Evolutionary conservation across 768 basidiomycete species (phyloP).

Genomic region (Auricularia sp.): DNA sequence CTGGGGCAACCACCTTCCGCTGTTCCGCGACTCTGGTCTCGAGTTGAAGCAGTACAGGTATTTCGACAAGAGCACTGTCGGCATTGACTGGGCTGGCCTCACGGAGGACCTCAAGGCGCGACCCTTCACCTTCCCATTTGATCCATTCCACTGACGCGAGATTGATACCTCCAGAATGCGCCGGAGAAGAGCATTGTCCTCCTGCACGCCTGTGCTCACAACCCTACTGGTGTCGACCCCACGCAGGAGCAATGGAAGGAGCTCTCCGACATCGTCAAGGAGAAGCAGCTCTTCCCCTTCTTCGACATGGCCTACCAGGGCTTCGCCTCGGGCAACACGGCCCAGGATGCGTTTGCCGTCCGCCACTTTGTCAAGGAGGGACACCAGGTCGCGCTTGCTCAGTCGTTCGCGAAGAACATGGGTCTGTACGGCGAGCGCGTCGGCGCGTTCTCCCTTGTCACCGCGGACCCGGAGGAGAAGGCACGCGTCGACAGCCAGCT

Average conservation of each 20-base stretch:
- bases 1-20: conserved; percentile 94
- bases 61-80: conserved; percentile 86
- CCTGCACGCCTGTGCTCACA: conserved; percentile 96
- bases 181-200: conserved; percentile 78
- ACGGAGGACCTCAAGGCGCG: conserved; percentile 76
- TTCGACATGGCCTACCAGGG: conserved; percentile 99
- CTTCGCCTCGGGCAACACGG: conserved; percentile 88
- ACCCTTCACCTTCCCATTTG: conserved; percentile 6
- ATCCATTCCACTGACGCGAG: not conserved
- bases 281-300: conserved; percentile 91
- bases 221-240: conserved; percentile 97
- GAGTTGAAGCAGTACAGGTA: conserved; percentile 91
- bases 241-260: conserved; percentile 87
- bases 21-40: conserved; percentile 90
- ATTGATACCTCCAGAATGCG: conserved; percentile 36
- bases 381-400: conserved; percentile 83
- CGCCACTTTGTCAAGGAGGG: conserved; percentile 88
- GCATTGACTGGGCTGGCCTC: conserved; percentile 84
- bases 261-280: conserved; percentile 78
- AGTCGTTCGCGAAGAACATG: conserved; percentile 99
- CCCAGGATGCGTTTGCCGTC: conserved; percentile 88
- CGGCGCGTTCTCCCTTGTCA: conserved; percentile 87
- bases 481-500: conserved; percentile 87
- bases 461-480: conserved; percentile 60
- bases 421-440: conserved; percentile 97